phyloP scores from a whole-genome alignment of 2,329 filamentous ascomycete genomes.

The Rosellinia necatrix region DNA sequence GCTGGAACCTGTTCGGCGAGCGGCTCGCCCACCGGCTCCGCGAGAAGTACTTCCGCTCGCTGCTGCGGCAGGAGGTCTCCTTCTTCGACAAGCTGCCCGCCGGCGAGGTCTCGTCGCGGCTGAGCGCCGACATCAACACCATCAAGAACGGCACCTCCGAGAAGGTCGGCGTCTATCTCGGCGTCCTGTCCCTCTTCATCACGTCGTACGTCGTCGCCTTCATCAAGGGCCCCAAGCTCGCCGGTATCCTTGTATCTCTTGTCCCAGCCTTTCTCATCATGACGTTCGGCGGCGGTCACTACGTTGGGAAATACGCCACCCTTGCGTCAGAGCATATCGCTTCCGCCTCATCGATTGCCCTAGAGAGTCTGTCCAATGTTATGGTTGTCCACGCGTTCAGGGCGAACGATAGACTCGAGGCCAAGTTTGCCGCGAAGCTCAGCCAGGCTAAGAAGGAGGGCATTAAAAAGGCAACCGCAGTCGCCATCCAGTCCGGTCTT shows the following conservation, averaged over 20 bases:
- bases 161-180: conserved; percentile 64
- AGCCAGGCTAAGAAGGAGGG: conserved; percentile 51
- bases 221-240: conserved; percentile 60
- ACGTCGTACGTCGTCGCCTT: conserved; percentile 66
- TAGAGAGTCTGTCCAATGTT: conserved; percentile 58
- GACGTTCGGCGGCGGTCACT: conserved; percentile 56
- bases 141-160: conserved; percentile 65
- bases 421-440: conserved; percentile 55
- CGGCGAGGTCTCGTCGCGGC: conserved; percentile 60
- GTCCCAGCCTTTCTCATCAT: conserved; percentile 61
- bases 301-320: conserved; percentile 50
- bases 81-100: conserved; percentile 62
- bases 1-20: conserved; percentile 62
- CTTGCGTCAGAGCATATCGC: conserved; percentile 53
- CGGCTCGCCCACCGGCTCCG: conserved; percentile 61
- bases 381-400: conserved; percentile 61
- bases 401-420: conserved; percentile 55
- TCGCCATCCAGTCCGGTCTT: conserved; percentile 63
- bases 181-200: conserved; percentile 62
- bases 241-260: conserved; percentile 61
- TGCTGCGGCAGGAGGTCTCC: conserved; percentile 60
- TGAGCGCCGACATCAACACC: conserved; percentile 63
- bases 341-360: conserved; percentile 59
- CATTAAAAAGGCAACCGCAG: conserved; percentile 59
- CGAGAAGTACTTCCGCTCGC: conserved; percentile 56